A percentile compares a stretch with the other conserved stretches of the same genome.
Conservation (phyloP, 2,329 filamentous ascomycete species). For the Trichophyton rubrum region DNA sequence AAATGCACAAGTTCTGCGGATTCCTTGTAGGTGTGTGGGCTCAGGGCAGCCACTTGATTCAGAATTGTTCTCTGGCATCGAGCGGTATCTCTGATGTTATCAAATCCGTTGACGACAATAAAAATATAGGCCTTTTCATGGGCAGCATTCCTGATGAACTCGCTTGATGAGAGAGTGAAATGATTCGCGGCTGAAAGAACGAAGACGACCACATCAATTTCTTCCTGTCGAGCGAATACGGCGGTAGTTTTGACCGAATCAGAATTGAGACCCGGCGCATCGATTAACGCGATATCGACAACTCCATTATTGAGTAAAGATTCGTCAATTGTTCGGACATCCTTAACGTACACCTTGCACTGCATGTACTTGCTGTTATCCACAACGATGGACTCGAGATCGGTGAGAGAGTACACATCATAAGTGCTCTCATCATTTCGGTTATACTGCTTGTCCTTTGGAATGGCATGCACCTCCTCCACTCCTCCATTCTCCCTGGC, state of each 20-base stretch:
- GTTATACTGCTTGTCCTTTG: slow-evolving; percentile 66
- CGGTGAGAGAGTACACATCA: slow-evolving; percentile 63
- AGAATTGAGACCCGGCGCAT: slow-evolving; percentile 87
- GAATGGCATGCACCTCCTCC: slow-evolving; percentile 92
- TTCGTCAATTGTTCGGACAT: slow-evolving; percentile 77
- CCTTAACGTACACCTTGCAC: slow-evolving; percentile 94
- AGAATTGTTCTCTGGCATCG: slow-evolving; percentile 86
- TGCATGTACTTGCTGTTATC: slow-evolving; percentile 83
- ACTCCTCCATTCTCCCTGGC: slow-evolving; percentile 78
- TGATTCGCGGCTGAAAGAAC: slow-evolving; percentile 96
- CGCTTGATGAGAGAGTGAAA: slow-evolving; percentile 93
- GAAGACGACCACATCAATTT: slow-evolving; percentile 97
- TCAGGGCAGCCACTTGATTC: slow-evolving; percentile 77
- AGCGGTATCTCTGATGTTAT: slow-evolving; percentile 82
- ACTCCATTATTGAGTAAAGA: slow-evolving; percentile 94
- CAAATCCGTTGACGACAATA: slow-evolving; percentile 95
- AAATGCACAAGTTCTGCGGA: slow-evolving; percentile 89
- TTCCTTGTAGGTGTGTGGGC: slow-evolving; percentile 86
- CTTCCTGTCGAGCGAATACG: slow-evolving; percentile 91
- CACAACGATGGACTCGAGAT: slow-evolving; percentile 78
- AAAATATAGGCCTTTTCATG: slow-evolving; percentile 98
- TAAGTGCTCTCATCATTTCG: slow-evolving; percentile 90
- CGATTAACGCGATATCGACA: slow-evolving; percentile 93
- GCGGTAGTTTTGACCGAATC: slow-evolving; percentile 96
- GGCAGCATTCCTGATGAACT: slow-evolving; percentile 92